These are phyloP conservation scores for Elsinoe perseae DNA, from an alignment of 2,329 filamentous ascomycete species.

Conservation along the genomic window DNA sequence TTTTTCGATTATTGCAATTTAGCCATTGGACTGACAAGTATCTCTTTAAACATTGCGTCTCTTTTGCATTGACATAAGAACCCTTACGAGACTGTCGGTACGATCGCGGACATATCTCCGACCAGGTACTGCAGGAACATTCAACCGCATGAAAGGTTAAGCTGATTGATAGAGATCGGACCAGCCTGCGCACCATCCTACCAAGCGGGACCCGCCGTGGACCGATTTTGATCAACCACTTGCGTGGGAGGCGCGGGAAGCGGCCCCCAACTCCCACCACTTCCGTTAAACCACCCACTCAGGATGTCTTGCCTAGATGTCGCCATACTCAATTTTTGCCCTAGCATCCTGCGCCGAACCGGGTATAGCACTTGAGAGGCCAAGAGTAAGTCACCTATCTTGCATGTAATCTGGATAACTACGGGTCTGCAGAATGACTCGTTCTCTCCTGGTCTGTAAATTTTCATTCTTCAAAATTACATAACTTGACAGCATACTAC, in stretches of 20 bases:
- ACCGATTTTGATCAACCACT: not conserved
- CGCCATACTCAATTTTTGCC: conserved; percentile 6
- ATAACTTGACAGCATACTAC: not conserved
- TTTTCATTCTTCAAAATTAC: not conserved
- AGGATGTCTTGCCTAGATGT: not conserved
- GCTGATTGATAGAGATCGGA: not conserved
- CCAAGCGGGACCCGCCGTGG: not conserved
- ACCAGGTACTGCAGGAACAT: not conserved
- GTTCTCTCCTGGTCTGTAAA: not conserved
- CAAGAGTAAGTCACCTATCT: conserved; percentile 2
- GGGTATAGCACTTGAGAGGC: not conserved
- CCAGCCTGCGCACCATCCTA: not conserved
- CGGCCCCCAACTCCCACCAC: not conserved
- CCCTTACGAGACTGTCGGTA: not conserved
- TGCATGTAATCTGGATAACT: not conserved
- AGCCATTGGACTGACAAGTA: not conserved
- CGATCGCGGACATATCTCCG: not conserved
- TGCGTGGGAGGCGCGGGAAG: not conserved
- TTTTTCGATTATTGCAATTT: not conserved
- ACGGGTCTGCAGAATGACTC: not conserved
- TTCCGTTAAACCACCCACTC: not conserved
- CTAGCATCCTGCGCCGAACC: not conserved
- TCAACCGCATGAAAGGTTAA: not conserved
- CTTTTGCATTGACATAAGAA: not conserved
- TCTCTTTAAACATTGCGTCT: not conserved